Base-by-base conservation (phyloP, 2,329 filamentous ascomycete genomes). In the Phaeosphaeria sp. region DNA sequence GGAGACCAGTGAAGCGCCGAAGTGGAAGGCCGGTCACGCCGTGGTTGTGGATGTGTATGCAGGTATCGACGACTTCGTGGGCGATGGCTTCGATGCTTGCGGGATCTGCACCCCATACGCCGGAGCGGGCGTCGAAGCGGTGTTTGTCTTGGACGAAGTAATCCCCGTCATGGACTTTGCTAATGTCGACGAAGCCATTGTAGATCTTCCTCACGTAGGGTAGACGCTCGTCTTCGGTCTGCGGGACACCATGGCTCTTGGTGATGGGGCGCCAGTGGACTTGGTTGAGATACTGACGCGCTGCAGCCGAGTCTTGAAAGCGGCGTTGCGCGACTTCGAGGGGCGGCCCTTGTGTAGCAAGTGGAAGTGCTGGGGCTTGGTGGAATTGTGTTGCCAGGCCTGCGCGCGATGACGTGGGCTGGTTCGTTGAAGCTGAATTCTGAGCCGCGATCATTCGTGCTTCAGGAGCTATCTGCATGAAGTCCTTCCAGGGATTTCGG, bases 121-220 rank as follows among this genome's bases (percentile, higher is more conserved):
- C 39, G 47, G 4, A 6, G n/a, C 27, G 5, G 6, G 21, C 17
- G 9, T 17, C 13, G 18, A 51, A 51, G 13, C 40, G 22, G 17
- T 30, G 22, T 5, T 24, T 36, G 21, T 51, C 49, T 18, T 18
- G 2, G 15, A 17, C n/a, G 4, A 15, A 40, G 48, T 8, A 13
- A 7, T 24, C 24, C 11, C 3, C 2, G 17, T 51, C 49, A 5
- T 21, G 17, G 18, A 51, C 21, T 11, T 44, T n/a, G 7, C 6
- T 20, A n/a, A 20, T 30, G 24, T 51, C 22, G 13, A 51, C 22
- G 17, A 51, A 8, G 22, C 39, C 36, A 36, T 51, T 39, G 39
- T 51, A 30, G 36, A 51, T 43, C 17, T 33, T 27, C 49, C 44
- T 51, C 21, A 51, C 49, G 11, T 51, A 51, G 13, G 40, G 39